Percentiles rank a stretch among this genome's conserved stretches.
These are phyloP conservation scores for Tetraselmis chui DNA, from an alignment of 139 green algal genomes.

Conservation along the genomic window DNA sequence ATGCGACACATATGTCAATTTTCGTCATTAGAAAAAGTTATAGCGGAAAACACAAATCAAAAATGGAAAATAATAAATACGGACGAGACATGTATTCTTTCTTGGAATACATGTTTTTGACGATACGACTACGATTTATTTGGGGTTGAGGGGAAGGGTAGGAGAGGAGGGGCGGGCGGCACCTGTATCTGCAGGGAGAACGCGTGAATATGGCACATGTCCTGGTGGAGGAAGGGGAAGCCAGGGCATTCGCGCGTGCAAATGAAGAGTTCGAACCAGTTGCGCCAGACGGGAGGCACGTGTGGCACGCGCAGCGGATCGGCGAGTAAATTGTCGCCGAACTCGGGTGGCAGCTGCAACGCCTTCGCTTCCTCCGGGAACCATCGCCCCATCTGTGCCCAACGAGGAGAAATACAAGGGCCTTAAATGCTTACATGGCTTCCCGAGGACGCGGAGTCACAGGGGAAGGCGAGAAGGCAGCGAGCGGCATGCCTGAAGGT, in stretches of 20 bases:
- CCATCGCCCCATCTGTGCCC: neutral
- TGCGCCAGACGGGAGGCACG: neutral
- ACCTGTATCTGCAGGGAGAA: neutral
- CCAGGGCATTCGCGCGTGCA: neutral
- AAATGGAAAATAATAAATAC: too few species aligned
- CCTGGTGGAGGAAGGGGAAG: conserved; percentile 7
- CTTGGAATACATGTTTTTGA: too few species aligned
- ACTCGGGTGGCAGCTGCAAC: neutral
- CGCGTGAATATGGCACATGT: conserved; percentile 6
- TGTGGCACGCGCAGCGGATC: neutral
- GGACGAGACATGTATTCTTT: too few species aligned
- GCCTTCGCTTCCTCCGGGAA: conserved; percentile 3
- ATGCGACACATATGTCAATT: too few species aligned
- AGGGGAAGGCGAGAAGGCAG: neutral
- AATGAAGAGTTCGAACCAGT: conserved; percentile 8
- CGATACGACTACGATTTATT: too few species aligned
- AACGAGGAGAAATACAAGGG: too few species aligned
- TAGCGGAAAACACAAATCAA: too few species aligned
- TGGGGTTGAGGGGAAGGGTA: too few species aligned
- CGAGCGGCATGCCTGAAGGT: neutral
- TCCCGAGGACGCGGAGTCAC: neutral
- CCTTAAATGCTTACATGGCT: too few species aligned
- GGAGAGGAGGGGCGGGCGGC: neutral
- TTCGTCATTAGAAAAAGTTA: too few species aligned
- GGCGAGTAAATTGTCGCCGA: conserved; percentile 2